Conservation (phyloP, 106 monocot genomes). For the Amphibolis antarctica region DNA sequence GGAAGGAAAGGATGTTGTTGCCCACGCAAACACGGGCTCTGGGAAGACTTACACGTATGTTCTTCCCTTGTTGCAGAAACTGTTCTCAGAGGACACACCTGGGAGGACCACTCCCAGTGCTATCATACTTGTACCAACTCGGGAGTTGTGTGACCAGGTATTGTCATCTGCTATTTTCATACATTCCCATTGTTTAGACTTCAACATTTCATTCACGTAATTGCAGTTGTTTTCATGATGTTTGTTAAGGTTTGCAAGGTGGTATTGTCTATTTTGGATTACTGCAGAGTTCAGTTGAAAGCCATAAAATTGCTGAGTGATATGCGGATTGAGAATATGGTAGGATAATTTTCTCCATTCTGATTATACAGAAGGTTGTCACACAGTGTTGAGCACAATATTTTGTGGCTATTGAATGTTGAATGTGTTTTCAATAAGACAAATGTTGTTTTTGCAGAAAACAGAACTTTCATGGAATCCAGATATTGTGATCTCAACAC, state of each 20-base stretch:
- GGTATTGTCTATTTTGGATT: constrained; percentile 53
- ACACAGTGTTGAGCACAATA: background rate
- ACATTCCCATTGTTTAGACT: background rate
- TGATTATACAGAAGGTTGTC: background rate
- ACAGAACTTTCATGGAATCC: constrained; percentile 53
- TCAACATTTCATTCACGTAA: background rate
- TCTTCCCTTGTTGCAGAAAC: constrained; percentile 76
- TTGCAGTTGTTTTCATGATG: background rate
- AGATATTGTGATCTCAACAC: constrained; percentile 72
- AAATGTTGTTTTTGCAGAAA: constrained; percentile 21
- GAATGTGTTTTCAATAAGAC: background rate
- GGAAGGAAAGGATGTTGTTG: constrained; percentile 92
- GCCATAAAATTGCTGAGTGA: constrained; percentile 47
- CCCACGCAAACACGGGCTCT: constrained; percentile 75
- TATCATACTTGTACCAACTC: constrained; percentile 65
- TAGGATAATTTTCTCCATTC: constrained; percentile 8
- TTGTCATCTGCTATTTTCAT: background rate
- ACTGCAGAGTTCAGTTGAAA: constrained; percentile 60
- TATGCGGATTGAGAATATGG: constrained; percentile 55
- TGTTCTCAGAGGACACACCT: constrained; percentile 30
- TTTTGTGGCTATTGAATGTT: background rate
- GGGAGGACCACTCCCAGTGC: constrained; percentile 42
- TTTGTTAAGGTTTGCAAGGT: constrained; percentile 50
- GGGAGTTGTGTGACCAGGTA: constrained; percentile 82
- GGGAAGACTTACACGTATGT: constrained; percentile 87